phyloP scores from a whole-genome alignment of 139 green algal species.

The Chlamydomonas sp. region DNA sequence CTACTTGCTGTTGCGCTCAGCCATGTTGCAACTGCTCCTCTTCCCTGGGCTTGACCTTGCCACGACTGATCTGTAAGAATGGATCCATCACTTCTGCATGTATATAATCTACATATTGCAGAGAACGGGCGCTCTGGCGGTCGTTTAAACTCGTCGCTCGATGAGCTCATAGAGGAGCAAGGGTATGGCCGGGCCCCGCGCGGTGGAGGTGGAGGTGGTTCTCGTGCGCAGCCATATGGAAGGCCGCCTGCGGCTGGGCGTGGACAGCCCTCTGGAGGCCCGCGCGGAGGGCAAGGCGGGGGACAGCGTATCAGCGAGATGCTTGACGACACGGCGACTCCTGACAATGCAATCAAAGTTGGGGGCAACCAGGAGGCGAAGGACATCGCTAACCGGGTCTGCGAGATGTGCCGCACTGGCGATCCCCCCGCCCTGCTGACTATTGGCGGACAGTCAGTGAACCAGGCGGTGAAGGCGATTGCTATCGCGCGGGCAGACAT shows the following conservation, averaged over 20 bases:
- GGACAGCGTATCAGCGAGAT: constrained; percentile 25
- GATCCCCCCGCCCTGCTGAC: constrained; percentile 64
- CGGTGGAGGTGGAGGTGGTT: neutral
- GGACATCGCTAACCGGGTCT: constrained; percentile 42
- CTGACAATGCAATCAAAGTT: constrained; percentile 46
- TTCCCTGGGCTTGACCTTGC: too few species aligned
- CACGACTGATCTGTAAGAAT: too few species aligned
- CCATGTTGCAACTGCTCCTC: too few species aligned
- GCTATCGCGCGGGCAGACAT: constrained; percentile 51
- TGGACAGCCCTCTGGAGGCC: neutral
- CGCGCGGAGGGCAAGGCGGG: neutral
- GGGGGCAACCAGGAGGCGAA: constrained; percentile 37
- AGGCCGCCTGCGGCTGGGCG: neutral
- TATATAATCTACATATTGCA: neutral
- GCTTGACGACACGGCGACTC: constrained; percentile 30
- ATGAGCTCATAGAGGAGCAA: constrained; percentile 20
- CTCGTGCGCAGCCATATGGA: constrained; percentile 20
- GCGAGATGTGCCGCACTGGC: constrained; percentile 7
- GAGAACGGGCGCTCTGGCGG: neutral
- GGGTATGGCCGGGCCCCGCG: constrained; percentile 5
- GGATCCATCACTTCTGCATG: neutral
- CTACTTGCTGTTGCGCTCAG: too few species aligned
- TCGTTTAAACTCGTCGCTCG: constrained; percentile 22
- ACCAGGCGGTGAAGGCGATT: constrained; percentile 67
- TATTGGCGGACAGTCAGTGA: constrained; percentile 62